Percentiles rank a stretch among this genome's conserved stretches.
phyloP scores from a whole-genome alignment of 1,139 yeast species.

The Geotrichum armillariae region DNA sequence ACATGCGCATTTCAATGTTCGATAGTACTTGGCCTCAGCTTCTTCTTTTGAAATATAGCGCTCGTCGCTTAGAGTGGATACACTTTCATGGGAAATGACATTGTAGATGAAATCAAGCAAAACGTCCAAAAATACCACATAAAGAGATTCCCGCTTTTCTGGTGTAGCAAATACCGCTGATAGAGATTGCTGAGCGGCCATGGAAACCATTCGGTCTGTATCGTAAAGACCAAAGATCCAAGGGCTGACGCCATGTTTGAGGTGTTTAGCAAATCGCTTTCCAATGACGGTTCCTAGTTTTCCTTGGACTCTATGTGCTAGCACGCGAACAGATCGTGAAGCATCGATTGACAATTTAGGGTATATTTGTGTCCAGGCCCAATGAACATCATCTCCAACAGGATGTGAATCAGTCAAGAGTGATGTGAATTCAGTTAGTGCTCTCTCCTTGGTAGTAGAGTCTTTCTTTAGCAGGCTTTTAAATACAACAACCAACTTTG shows the following conservation, averaged over 20 bases:
- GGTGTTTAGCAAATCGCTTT: conserved; percentile 60
- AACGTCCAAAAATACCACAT: conserved; percentile 58
- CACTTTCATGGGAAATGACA: conserved; percentile 55
- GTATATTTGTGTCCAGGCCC: conserved; percentile 79
- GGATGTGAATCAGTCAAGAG: conserved; percentile 28
- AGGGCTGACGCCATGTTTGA: conserved; percentile 69
- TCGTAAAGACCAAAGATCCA: conserved; percentile 76
- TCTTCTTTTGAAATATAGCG: conserved; percentile 70
- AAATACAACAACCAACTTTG: conserved; percentile 65
- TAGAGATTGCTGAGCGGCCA: conserved; percentile 50
- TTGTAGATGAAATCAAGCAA: conserved; percentile 57
- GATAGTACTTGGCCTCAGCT: conserved; percentile 60
- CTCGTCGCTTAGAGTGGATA: conserved; percentile 70
- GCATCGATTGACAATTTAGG: conserved; percentile 76
- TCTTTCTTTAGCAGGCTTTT: conserved; percentile 78
- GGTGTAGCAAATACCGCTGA: conserved; percentile 56
- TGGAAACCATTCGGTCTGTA: conserved; percentile 59
- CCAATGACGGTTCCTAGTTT: conserved; percentile 52
- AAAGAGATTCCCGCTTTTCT: conserved; percentile 59
- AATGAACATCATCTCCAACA: conserved; percentile 49
- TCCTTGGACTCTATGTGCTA: conserved; percentile 66
- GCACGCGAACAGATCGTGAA: conserved; percentile 60
- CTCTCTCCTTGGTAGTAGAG: conserved; percentile 79
- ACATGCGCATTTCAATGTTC: conserved; percentile 57
- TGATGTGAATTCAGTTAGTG: conserved; percentile 55